Percentiles rank a stretch among this genome's conserved stretches.
phyloP scores from a whole-genome alignment of 2,329 filamentous ascomycete species.

The Coleophoma cylindrospora region DNA sequence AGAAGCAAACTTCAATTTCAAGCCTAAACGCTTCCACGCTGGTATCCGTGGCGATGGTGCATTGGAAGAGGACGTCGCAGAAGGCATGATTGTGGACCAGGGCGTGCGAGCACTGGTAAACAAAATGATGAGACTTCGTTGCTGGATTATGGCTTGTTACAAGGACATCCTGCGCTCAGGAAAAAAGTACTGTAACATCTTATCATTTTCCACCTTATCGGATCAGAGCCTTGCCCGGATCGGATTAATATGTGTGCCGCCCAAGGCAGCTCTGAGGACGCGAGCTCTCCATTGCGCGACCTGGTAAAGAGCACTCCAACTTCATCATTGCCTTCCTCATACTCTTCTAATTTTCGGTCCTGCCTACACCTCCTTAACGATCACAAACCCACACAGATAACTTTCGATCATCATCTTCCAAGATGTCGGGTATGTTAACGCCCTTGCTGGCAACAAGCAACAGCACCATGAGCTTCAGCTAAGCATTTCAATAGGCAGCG shows the following conservation, averaged over 20 bases:
- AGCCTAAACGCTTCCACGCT: conserved; percentile 55
- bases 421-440: conserved; percentile 32
- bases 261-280: neutral
- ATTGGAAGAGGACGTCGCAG: conserved; percentile 6
- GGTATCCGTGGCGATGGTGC: conserved; percentile 32
- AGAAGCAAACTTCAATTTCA: conserved; percentile 52
- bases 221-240: no score
- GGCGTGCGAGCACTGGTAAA: conserved; percentile 4
- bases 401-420: conserved; percentile 9
- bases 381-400: neutral
- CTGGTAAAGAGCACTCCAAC: neutral
- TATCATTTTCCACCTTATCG: neutral
- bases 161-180: neutral
- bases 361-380: neutral
- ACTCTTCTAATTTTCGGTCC: neutral
- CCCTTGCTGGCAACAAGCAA: neutral
- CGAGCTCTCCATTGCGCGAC: neutral
- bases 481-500: conserved; percentile 53
- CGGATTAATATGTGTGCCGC: no score
- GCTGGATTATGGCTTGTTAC: conserved; percentile 2
- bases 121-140: conserved; percentile 1
- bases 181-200: neutral
- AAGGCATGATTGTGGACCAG: conserved; percentile 12
- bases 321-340: neutral
- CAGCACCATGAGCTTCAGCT: conserved; percentile 12